Percentiles rank a stretch among this genome's conserved stretches.
Conservation (phyloP, 1,284 basidiomycete species). For the Cutaneotrichosporon cutaneum region DNA sequence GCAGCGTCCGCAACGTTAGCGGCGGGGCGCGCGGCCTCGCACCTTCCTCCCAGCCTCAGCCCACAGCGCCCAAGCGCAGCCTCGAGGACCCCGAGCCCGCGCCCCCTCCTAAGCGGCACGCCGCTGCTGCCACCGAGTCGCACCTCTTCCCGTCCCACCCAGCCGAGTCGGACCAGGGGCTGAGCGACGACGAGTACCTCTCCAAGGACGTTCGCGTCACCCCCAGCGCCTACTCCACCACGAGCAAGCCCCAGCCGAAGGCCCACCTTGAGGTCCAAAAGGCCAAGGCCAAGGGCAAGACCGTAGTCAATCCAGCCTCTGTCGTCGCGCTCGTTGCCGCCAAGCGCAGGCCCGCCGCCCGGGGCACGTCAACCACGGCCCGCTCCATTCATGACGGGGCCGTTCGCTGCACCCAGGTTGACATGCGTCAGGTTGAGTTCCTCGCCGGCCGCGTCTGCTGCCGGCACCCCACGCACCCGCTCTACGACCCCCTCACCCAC, state of each 20-base stretch:
- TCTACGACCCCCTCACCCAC: background rate
- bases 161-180: background rate
- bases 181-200: background rate
- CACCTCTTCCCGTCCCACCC: background rate
- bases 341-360: background rate
- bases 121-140: background rate
- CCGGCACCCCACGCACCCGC: background rate
- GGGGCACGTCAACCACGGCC: background rate
- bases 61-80: background rate
- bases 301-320: background rate
- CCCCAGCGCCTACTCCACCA: too few relatives aligned
- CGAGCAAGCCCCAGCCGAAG: too few relatives aligned
- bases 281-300: too few relatives aligned
- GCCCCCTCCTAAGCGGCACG: background rate
- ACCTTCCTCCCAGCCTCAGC: background rate
- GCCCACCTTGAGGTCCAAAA: too few relatives aligned
- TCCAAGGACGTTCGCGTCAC: too few relatives aligned
- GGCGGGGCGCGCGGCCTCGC: background rate
- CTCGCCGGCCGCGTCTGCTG: background rate
- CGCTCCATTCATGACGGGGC: background rate
- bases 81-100: background rate
- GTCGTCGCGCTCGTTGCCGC: too few relatives aligned
- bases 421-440: background rate
- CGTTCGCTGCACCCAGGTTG: background rate
- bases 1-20: background rate